Evolutionary conservation across 306 rosid species (phyloP).

Genomic region (Astragalus glycyphyllos): DNA sequence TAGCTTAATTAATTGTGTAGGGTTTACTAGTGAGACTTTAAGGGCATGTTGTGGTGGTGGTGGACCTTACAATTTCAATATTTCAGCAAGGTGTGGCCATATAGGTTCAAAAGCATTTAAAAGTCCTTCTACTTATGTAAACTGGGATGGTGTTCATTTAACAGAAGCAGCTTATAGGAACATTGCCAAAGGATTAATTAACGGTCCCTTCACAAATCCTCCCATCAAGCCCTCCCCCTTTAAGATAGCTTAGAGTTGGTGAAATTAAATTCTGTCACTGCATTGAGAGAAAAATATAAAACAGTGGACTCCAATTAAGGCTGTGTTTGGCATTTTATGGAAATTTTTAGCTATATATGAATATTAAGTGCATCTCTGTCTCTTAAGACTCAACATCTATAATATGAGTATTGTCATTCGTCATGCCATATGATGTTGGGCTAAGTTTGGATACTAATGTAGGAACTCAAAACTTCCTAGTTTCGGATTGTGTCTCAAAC

Average conservation of each 20-base stretch:
- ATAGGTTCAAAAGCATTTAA: slow-evolving; percentile 52
- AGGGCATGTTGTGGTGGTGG: slow-evolving; percentile 80
- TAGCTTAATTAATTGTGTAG: slow-evolving; percentile 40
- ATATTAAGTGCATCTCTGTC: neutral
- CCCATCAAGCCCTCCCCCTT: slow-evolving; percentile 43
- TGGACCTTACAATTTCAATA: slow-evolving; percentile 71
- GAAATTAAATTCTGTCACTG: slow-evolving; percentile 15
- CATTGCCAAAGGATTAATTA: slow-evolving; percentile 49
- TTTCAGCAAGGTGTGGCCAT: slow-evolving; percentile 64
- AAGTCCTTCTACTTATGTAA: slow-evolving; percentile 52
- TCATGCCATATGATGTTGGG: neutral
- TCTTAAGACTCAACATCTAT: neutral
- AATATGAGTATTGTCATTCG: neutral
- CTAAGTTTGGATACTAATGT: neutral
- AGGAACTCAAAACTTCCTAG: neutral
- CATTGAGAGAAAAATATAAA: neutral
- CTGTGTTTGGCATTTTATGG: neutral
- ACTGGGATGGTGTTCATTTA: slow-evolving; percentile 72
- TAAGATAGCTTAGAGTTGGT: slow-evolving; percentile 23
- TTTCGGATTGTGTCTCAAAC: no score
- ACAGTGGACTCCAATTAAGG: slow-evolving; percentile 12
- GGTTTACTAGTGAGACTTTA: slow-evolving; percentile 46
- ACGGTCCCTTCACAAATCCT: slow-evolving; percentile 57
- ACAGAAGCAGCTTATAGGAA: slow-evolving; percentile 52
- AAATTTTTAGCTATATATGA: neutral